phyloP scores from a whole-genome alignment of 495 filamentous ascomycete genomes.

The Talaromyces trachyspermus region DNA sequence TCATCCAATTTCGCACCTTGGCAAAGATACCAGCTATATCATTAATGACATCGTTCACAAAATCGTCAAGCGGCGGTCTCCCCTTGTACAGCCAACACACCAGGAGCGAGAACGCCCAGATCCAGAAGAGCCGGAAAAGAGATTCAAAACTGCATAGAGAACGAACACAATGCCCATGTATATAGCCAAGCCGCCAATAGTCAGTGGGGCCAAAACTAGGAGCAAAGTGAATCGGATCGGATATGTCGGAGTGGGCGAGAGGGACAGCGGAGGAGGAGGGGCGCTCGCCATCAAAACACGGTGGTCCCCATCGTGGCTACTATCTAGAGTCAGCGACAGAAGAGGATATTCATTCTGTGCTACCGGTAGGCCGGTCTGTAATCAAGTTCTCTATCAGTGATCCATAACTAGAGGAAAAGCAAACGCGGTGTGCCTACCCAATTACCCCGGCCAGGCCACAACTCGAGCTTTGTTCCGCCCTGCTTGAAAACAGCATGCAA shows the following conservation, averaged over 20 bases:
- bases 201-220: neutral
- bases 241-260: slow-evolving; percentile 1
- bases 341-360: neutral
- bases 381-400: neutral
- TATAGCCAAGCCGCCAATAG: neutral
- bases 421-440: neutral
- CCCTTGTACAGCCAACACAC: slow-evolving; percentile 4
- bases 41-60: neutral
- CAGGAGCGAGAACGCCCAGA: neutral
- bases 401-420: neutral
- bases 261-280: slow-evolving; percentile 2
- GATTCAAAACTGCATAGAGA: neutral
- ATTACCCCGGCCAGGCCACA: neutral
- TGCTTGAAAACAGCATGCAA: neutral
- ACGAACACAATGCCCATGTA: neutral
- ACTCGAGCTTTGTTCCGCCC: neutral
- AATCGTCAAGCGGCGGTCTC: slow-evolving; percentile 1
- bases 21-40: neutral
- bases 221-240: neutral
- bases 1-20: neutral
- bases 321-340: neutral
- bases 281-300: neutral
- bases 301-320: neutral
- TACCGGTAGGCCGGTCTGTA: neutral
- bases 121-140: neutral